These are phyloP conservation scores for Geotrichum cucujoidarum DNA, from an alignment of 1,139 yeast species.

Conservation along the genomic window DNA sequence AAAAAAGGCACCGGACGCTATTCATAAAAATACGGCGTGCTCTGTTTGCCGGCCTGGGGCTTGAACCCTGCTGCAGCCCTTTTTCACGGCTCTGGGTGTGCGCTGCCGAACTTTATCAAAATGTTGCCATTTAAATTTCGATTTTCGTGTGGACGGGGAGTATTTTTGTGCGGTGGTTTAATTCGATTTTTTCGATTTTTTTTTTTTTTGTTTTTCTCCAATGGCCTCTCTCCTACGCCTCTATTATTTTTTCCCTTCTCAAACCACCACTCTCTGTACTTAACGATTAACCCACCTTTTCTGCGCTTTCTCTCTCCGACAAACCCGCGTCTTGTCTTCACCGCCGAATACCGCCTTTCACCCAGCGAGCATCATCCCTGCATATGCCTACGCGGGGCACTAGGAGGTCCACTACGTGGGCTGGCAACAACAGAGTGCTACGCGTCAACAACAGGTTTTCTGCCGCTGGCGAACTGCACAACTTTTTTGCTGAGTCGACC, in stretches of 20 bases:
- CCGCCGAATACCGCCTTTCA: not conserved
- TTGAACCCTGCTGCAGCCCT: too few species aligned
- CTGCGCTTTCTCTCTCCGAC: not conserved
- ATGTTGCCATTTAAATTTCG: too few species aligned
- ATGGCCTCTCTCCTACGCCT: not conserved
- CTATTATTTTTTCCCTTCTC: not conserved
- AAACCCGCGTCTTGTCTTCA: not conserved
- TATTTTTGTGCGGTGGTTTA: too few species aligned
- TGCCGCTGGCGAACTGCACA: conserved; percentile 10
- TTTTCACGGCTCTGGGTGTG: too few species aligned
- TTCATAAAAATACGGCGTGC: too few species aligned
- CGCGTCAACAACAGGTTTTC: conserved; percentile 14
- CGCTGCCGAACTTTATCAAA: too few species aligned
- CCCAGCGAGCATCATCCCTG: not conserved
- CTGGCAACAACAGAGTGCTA: conserved; percentile 9
- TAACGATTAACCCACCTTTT: not conserved
- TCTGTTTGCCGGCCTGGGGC: too few species aligned
- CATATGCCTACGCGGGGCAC: conserved; percentile 15
- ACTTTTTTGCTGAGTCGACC: conserved; percentile 10
- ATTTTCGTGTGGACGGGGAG: too few species aligned
- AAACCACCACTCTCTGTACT: not conserved
- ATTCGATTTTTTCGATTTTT: too few species aligned
- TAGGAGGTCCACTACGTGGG: not conserved
- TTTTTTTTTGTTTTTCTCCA: not conserved
- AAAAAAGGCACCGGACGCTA: too few species aligned